These are phyloP conservation scores for Haematococcus lacustris DNA, from an alignment of 139 green algal genomes.

Conservation along the genomic window DNA sequence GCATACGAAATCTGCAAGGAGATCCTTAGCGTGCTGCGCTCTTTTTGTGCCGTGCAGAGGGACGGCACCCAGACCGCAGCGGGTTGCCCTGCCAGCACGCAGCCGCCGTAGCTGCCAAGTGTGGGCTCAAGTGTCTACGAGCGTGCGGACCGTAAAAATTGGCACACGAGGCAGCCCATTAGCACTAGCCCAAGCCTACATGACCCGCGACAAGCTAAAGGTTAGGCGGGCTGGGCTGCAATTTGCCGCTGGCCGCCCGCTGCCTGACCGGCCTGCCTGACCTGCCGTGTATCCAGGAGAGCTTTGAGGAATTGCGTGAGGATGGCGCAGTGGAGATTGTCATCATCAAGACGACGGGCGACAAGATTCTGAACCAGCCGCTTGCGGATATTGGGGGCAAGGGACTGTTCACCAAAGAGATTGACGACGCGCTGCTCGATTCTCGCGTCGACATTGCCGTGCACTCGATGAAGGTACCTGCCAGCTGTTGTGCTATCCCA, in stretches of 20 bases:
- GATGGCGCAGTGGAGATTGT: conserved; percentile 95
- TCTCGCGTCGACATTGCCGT: conserved; percentile 96
- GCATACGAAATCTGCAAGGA: too few relatives aligned
- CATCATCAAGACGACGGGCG: conserved; percentile 99
- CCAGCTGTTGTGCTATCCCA: not conserved
- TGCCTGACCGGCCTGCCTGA: not conserved
- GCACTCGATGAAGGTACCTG: conserved; percentile 96
- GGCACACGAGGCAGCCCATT: conserved; percentile 84
- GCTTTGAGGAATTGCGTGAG: conserved; percentile 81
- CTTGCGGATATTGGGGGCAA: conserved; percentile 98
- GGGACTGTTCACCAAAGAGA: conserved; percentile 99
- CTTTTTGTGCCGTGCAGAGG: too few relatives aligned
- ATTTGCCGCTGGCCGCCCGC: not conserved
- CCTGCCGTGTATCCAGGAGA: conserved; percentile 29
- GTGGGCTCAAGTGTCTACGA: not conserved
- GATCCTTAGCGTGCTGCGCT: too few relatives aligned
- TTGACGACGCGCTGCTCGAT: conserved; percentile 94
- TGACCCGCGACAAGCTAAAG: conserved; percentile 92
- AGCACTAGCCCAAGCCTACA: conserved; percentile 95
- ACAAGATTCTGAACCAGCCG: conserved; percentile 96
- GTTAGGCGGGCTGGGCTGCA: conserved; percentile 17
- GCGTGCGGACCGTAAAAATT: conserved; percentile 63
- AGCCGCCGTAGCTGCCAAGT: not conserved
- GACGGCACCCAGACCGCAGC: not conserved
- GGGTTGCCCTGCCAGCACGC: not conserved